Evolutionary conservation across 1,284 basidiomycete species (phyloP).

Genomic region (Moesziomyces antarcticus): DNA sequence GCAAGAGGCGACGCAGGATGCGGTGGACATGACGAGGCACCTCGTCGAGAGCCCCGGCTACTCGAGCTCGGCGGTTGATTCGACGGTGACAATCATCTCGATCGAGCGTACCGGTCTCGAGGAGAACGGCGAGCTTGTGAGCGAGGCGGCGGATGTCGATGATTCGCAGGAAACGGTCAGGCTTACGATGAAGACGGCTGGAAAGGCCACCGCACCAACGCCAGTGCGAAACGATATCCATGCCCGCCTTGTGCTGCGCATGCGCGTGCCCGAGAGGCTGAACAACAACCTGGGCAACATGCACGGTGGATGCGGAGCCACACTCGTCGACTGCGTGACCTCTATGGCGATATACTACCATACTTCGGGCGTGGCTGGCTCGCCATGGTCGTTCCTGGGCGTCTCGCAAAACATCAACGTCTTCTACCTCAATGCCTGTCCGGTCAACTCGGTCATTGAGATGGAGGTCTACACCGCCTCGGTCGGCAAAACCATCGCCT

Average conservation of each 20-base stretch:
- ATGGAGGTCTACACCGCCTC: slow-evolving; percentile 49
- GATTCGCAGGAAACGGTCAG: slow-evolving; percentile 20
- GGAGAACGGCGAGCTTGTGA: slow-evolving; percentile 25
- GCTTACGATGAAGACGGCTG: slow-evolving; percentile 27
- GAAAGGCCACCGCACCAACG: slow-evolving; percentile 14
- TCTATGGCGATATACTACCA: slow-evolving; percentile 50
- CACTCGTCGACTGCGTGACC: slow-evolving; percentile 55
- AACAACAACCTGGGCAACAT: slow-evolving; percentile 56
- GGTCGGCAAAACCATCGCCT: slow-evolving; percentile 51
- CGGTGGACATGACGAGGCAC: slow-evolving; percentile 34
- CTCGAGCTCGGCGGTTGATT: slow-evolving; percentile 37
- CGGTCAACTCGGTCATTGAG: slow-evolving; percentile 58
- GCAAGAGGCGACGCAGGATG: slow-evolving; percentile 45
- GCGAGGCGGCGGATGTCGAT: slow-evolving; percentile 36
- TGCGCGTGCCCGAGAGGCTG: slow-evolving; percentile 55
- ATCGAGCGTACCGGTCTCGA: slow-evolving; percentile 40
- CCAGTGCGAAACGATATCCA: slow-evolving; percentile 42
- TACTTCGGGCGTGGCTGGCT: slow-evolving; percentile 37
- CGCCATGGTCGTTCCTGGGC: slow-evolving; percentile 62
- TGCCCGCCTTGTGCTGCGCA: slow-evolving; percentile 39
- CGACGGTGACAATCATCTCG: slow-evolving; percentile 20
- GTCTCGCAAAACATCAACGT: slow-evolving; percentile 62
- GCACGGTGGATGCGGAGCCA: slow-evolving; percentile 57
- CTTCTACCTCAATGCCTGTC: slow-evolving; percentile 56
- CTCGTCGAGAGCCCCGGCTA: slow-evolving; percentile 25